Evolutionary conservation across 352 stramenopile species (phyloP), one percentile per base, ranked within the genome.

Genomic region (Pythium angustatum): DNA sequence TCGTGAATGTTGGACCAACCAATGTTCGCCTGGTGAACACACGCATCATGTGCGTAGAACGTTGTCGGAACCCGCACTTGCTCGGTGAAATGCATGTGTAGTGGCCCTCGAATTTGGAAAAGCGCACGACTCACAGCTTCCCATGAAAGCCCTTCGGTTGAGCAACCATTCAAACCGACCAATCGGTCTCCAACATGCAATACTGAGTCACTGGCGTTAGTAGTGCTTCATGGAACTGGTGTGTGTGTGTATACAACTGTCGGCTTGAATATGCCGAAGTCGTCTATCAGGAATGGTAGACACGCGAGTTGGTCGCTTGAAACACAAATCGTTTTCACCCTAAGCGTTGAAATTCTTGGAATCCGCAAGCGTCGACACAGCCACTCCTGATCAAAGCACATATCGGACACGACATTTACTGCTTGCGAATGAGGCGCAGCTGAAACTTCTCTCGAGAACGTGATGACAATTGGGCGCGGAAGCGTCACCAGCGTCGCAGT

Each of bases 401-500:
- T 10, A 12, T 58, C 50, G 9, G 22, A 47, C 24, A 34, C 43
- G 9, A 44, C 10, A 21, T 14, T 3, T 28, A 17, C 28, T 19
- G 8, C 21, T 33, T 24, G 15, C 17, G 10, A 9, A 11, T 21
- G 9, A 15, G 22, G 33, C 8, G 5, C 11, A 31, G 4, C 19
- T 26, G 41, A 31, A 27, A 77, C 73, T 50, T 66, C 59, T 44
- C 77, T 73, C 0, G 81, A 89, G 58, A 93, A 91, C 4, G 59
- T 77, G 14, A 93, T 86, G 52, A 77, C 77, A 11, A 93, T 55
- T 10, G 87, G 87, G 8, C 87, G 81, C 31, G 81, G 78, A 15
- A 93, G 66, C 10, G 70, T 76, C n/a, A 91, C 68, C 38, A 95
- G 57, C 45, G 67, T 81, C 8, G 85, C 78, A 5, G 87, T 95